Conservation (phyloP, 1,139 yeast species). For the Pichia sp. region DNA sequence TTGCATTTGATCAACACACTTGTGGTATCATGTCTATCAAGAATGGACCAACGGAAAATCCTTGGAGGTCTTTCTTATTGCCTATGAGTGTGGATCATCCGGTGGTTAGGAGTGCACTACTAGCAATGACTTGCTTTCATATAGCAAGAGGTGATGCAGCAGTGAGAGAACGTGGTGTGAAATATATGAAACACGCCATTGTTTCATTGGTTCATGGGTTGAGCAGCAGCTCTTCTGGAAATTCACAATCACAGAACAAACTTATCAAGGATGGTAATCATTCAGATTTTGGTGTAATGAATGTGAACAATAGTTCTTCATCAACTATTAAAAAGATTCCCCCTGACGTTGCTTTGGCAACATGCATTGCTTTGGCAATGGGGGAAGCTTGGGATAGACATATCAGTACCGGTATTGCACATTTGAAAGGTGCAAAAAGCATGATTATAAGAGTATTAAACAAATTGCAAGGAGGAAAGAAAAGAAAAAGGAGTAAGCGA, state of each 20-base stretch:
- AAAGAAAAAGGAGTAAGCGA: constrained; percentile 8
- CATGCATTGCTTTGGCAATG: constrained; percentile 55
- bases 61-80: constrained; percentile 54
- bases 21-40: constrained; percentile 58
- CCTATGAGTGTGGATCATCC: constrained; percentile 49
- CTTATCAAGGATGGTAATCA: no score
- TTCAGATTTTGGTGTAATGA: no score
- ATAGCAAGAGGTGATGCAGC: constrained; percentile 42
- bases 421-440: constrained; percentile 57
- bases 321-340: constrained; percentile 9
- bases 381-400: constrained; percentile 67
- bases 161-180: constrained; percentile 43
- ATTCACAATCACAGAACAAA: no score
- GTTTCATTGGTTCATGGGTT: constrained; percentile 52
- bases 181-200: constrained; percentile 55
- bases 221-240: constrained; percentile 26
- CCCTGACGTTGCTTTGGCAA: constrained; percentile 52
- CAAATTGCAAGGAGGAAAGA: constrained; percentile 16
- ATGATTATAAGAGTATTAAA: constrained; percentile 44
- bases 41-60: constrained; percentile 57
- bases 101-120: constrained; percentile 53
- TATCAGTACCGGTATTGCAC: constrained; percentile 60
- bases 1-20: constrained; percentile 41
- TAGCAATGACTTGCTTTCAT: constrained; percentile 61
- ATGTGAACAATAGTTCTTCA: no score